These are phyloP conservation scores for Phytophthora uliginosa DNA, from an alignment of 352 stramenopile species.

Conservation along the genomic window DNA sequence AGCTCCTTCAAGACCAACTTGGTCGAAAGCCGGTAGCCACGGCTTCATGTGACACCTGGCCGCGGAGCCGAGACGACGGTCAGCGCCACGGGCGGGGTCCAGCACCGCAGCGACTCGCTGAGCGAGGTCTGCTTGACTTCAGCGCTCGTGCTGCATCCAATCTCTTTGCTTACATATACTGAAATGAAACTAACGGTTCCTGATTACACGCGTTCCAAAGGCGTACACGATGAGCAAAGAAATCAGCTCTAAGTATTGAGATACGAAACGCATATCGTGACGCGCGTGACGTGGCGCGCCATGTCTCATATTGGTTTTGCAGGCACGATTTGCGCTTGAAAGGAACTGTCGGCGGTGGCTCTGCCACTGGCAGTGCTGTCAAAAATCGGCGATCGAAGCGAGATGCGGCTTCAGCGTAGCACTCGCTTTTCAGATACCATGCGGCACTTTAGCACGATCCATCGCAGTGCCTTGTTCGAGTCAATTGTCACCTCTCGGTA, in stretches of 20 bases:
- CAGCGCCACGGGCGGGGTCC: too few relatives aligned
- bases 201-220: not conserved
- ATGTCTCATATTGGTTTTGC: conserved; percentile 20
- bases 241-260: not conserved
- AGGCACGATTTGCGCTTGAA: conserved; percentile 10
- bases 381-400: not conserved
- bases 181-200: not conserved
- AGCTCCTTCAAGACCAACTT: not conserved
- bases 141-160: not conserved
- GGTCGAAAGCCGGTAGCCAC: not conserved
- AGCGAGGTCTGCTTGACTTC: not conserved
- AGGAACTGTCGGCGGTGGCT: not conserved
- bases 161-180: conserved; percentile 12
- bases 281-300: conserved; percentile 1
- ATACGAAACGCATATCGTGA: not conserved
- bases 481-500: too few relatives aligned
- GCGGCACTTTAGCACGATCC: too few relatives aligned
- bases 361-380: not conserved
- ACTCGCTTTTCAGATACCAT: too few relatives aligned
- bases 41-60: not conserved
- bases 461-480: too few relatives aligned
- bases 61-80: not conserved
- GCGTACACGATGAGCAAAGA: too few relatives aligned
- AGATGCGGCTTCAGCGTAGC: not conserved
- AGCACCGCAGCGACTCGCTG: not conserved